Conservation (phyloP, 441 rosid genomes). For the Breynia disticha region DNA sequence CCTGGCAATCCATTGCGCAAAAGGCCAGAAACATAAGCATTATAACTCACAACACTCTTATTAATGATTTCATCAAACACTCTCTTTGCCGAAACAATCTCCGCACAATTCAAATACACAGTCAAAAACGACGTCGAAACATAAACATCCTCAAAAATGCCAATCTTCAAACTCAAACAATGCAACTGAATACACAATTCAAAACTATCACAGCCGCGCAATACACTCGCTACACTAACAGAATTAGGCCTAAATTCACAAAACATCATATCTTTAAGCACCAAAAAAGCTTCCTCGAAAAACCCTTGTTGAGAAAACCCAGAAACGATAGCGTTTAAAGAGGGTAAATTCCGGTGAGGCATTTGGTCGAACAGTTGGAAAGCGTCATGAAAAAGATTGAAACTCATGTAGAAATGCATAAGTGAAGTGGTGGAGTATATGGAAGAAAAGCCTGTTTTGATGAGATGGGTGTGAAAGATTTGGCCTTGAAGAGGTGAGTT, state of each 20-base stretch:
- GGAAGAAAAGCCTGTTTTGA: constrained; percentile 27
- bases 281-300: constrained; percentile 23
- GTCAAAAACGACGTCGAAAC: constrained; percentile 57
- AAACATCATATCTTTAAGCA: constrained; percentile 25
- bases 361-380: constrained; percentile 31
- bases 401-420: constrained; percentile 24
- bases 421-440: constrained; percentile 32
- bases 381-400: constrained; percentile 22
- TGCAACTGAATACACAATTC: constrained; percentile 39
- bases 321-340: constrained; percentile 32
- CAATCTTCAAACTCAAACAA: constrained; percentile 46
- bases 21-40: constrained; percentile 48
- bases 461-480: constrained; percentile 29
- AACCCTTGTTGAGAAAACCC: constrained; percentile 28
- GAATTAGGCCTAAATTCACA: constrained; percentile 30
- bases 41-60: constrained; percentile 49
- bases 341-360: constrained; percentile 29
- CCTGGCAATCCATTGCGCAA: constrained; percentile 34
- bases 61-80: constrained; percentile 38
- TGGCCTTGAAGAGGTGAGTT: constrained; percentile 16
- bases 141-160: constrained; percentile 41
- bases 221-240: constrained; percentile 34
- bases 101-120: constrained; percentile 33
- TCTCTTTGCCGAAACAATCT: constrained; percentile 29
- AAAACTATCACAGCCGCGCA: constrained; percentile 33